Percentiles rank a stretch among this genome's conserved stretches.
phyloP scores from a whole-genome alignment of 2,329 filamentous ascomycete species.

The Sporothrix brunneoviolacea region DNA sequence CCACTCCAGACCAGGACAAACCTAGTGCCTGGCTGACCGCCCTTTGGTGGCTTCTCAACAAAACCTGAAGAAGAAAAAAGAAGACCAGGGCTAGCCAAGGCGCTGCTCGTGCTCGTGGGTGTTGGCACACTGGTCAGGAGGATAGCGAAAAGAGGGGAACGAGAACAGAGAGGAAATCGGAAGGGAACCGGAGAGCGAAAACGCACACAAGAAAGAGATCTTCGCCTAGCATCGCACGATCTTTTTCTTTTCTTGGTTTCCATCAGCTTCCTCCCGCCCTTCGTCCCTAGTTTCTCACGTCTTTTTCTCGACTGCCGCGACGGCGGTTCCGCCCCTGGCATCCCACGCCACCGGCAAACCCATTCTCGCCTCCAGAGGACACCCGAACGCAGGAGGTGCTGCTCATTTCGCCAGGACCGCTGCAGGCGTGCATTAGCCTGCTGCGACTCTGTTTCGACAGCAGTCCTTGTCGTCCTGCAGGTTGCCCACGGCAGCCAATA shows the following conservation, averaged over 20 bases:
- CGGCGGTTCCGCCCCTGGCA: background rate
- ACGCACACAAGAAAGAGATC: background rate
- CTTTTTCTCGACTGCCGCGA: constrained; percentile 4
- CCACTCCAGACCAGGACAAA: no score
- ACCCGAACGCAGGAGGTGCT: constrained; percentile 1
- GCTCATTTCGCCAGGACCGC: constrained; percentile 3
- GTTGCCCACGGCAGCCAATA: background rate
- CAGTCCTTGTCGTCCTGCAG: background rate
- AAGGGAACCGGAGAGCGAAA: background rate
- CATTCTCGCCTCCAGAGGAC: background rate
- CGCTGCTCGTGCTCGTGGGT: background rate
- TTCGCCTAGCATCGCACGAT: background rate
- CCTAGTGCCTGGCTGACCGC: background rate
- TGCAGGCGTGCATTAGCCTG: constrained; percentile 7
- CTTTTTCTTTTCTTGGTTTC: background rate
- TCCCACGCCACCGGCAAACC: background rate
- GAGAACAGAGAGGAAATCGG: background rate
- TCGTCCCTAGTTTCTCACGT: constrained; percentile 1
- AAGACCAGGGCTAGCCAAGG: background rate
- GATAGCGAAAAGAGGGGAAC: background rate
- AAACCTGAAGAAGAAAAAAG: background rate
- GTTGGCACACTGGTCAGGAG: constrained; percentile 1
- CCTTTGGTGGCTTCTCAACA: constrained; percentile 5
- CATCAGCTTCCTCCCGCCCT: background rate
- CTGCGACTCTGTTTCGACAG: background rate